Percentiles rank a stretch among this genome's conserved stretches.
Evolutionary conservation across 352 stramenopile genomes (phyloP).

Genomic region (Halophytophthora batemanensis): DNA sequence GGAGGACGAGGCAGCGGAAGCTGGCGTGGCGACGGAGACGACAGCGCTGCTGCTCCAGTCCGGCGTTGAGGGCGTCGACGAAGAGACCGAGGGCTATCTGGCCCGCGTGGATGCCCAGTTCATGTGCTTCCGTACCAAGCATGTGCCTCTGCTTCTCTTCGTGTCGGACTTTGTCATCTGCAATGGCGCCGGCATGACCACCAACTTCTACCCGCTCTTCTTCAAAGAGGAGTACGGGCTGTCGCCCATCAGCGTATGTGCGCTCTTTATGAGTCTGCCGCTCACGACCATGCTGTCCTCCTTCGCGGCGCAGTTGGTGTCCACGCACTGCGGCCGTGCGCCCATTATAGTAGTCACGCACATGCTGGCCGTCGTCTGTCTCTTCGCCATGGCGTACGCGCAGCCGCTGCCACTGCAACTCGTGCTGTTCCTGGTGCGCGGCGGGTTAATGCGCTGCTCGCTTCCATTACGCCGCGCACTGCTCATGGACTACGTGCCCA

Average conservation of each 20-base stretch:
- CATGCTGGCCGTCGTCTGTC: constrained; percentile 30
- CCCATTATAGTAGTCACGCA: constrained; percentile 48
- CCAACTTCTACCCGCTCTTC: constrained; percentile 66
- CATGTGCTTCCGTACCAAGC: no score
- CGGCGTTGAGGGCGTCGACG: no score
- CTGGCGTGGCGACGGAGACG: no score
- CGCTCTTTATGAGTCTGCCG: constrained; percentile 52
- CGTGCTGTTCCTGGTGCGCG: constrained; percentile 49
- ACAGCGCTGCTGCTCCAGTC: no score
- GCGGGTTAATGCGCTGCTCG: constrained; percentile 56
- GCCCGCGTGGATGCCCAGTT: constrained; percentile 9
- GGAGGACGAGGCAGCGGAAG: no score
- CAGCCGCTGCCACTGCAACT: constrained; percentile 28
- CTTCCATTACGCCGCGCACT: constrained; percentile 62
- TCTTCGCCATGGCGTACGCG: constrained; percentile 48
- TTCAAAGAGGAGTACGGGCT: constrained; percentile 55
- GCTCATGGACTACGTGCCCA: constrained; percentile 77
- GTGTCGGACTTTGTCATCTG: constrained; percentile 66
- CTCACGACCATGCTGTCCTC: constrained; percentile 42
- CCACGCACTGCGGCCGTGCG: constrained; percentile 42
- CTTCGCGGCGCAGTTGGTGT: constrained; percentile 40
- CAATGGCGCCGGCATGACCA: constrained; percentile 56
- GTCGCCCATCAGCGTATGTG: constrained; percentile 50
- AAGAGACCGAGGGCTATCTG: constrained; percentile 9
- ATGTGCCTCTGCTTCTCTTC: constrained; percentile 66